phyloP scores from a whole-genome alignment of 2,329 filamentous ascomycete species.

The Cyphellophora attinorum region DNA sequence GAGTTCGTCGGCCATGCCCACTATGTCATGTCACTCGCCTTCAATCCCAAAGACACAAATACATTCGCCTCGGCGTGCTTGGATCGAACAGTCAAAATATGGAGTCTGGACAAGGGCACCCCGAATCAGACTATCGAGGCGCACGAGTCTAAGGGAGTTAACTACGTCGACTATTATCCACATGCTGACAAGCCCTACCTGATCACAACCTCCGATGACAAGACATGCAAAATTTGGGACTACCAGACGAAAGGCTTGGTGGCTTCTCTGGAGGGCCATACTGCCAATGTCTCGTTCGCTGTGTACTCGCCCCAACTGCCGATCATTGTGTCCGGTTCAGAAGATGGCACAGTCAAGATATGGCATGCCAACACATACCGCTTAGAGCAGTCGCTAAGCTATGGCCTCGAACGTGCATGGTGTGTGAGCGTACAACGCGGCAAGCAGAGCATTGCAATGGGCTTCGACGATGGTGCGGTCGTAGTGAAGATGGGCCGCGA shows the following conservation, averaged over 20 bases:
- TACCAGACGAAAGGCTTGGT: constrained; percentile 98
- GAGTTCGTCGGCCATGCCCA: constrained; percentile 94
- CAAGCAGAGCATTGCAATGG: constrained; percentile 87
- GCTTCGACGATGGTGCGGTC: constrained; percentile 95
- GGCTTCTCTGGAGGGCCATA: constrained; percentile 91
- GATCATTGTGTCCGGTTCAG: constrained; percentile 93
- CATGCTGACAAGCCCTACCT: constrained; percentile 70
- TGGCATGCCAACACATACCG: constrained; percentile 98
- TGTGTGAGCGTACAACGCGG: constrained; percentile 94
- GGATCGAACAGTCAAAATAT: constrained; percentile 95
- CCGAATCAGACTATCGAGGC: constrained; percentile 96
- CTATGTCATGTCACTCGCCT: constrained; percentile 85
- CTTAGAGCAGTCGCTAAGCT: constrained; percentile 90
- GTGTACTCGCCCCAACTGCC: constrained; percentile 96
- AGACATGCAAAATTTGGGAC: constrained; percentile 97
- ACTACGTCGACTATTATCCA: constrained; percentile 84
- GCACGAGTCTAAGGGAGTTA: constrained; percentile 94
- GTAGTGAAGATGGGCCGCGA: constrained; percentile 97
- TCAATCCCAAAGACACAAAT: constrained; percentile 87
- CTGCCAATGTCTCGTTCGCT: constrained; percentile 95
- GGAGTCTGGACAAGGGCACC: constrained; percentile 86
- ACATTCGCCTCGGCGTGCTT: constrained; percentile 84
- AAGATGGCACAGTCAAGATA: constrained; percentile 94
- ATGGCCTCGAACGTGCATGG: constrained; percentile 92
- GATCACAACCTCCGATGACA: constrained; percentile 90